These are phyloP conservation scores for Protostelium mycophagum DNA, from an alignment of 78 protist species.

Conservation along the genomic window DNA sequence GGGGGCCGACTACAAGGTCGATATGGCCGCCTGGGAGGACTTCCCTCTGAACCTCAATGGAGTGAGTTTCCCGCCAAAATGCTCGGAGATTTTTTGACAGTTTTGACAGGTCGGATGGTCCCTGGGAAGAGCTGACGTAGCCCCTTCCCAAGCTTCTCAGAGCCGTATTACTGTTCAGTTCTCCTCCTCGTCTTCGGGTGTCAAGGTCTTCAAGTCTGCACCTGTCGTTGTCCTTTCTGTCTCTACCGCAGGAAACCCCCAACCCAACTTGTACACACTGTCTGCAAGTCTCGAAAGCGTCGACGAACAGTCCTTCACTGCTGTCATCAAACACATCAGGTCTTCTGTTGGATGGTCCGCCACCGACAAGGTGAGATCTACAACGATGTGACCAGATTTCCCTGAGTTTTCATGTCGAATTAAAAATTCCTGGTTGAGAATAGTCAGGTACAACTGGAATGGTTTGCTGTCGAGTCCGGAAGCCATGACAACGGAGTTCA, in stretches of 20 bases:
- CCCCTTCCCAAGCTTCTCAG: not conserved
- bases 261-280: not conserved
- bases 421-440: too few relatives aligned
- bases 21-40: not conserved
- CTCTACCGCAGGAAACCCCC: not conserved
- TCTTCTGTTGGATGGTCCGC: not conserved
- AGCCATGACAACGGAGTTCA: not conserved
- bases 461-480: not conserved
- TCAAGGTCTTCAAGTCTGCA: not conserved
- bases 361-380: not conserved
- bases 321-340: not conserved
- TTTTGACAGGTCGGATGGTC: not conserved
- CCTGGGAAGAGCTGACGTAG: not conserved
- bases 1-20: not conserved
- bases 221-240: not conserved
- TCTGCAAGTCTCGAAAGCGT: not conserved
- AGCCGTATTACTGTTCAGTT: not conserved
- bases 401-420: not conserved
- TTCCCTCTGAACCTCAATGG: not conserved
- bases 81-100: not conserved
- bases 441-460: not conserved
- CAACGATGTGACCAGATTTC: not conserved
- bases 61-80: not conserved
- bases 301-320: not conserved
- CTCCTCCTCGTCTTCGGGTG: not conserved